Evolutionary conservation across 192 early-diverging fungal genomes (phyloP).

Genomic region (Entophlyctis luteolus): DNA sequence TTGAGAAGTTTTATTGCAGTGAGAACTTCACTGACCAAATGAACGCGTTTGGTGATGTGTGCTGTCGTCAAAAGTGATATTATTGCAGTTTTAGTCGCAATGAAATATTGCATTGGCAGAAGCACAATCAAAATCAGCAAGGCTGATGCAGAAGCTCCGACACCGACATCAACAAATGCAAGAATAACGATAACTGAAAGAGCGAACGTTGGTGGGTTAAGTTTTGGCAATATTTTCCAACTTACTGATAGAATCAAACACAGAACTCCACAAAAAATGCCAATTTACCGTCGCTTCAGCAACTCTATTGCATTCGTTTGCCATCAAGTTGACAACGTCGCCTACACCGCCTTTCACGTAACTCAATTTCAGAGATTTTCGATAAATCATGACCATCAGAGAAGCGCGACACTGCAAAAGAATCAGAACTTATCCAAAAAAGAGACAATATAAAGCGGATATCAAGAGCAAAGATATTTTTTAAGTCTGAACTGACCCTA

Average conservation of each 20-base stretch:
- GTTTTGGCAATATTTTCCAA: not conserved
- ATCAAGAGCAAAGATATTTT: too few relatives aligned
- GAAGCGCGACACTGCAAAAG: constrained; percentile 59
- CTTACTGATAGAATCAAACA: constrained; percentile 49
- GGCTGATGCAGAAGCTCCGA: constrained; percentile 44
- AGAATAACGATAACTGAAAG: constrained; percentile 48
- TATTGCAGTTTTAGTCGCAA: constrained; percentile 50
- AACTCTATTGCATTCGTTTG: constrained; percentile 68
- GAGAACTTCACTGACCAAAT: constrained; percentile 67
- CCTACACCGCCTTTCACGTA: constrained; percentile 64
- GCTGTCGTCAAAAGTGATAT: constrained; percentile 49
- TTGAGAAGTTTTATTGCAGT: constrained; percentile 78
- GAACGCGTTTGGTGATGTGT: constrained; percentile 66
- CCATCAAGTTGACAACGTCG: constrained; percentile 67
- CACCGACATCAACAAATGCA: constrained; percentile 45
- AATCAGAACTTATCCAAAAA: not conserved
- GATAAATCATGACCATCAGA: constrained; percentile 70
- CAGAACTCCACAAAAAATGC: constrained; percentile 72
- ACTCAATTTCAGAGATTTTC: constrained; percentile 62
- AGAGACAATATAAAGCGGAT: too few relatives aligned
- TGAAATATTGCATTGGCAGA: constrained; percentile 59
- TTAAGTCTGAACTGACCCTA: constrained; percentile 33
- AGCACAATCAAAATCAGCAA: constrained; percentile 41
- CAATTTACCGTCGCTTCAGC: constrained; percentile 68
- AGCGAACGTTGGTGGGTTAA: not conserved